Conservation (phyloP, 2,329 filamentous ascomycete species). For the Penicillium fuscoglaucum region DNA sequence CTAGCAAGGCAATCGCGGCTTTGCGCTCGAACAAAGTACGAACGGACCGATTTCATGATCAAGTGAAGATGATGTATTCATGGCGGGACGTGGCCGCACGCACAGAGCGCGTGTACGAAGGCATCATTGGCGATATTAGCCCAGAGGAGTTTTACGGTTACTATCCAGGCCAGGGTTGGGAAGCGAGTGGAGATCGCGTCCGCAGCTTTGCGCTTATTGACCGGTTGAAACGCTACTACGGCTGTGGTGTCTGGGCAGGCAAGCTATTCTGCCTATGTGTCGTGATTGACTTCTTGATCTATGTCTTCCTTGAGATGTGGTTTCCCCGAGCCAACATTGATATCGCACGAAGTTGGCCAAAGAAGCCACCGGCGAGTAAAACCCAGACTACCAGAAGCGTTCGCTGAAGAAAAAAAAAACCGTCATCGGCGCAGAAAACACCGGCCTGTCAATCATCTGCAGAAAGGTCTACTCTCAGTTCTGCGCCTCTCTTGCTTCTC, state of each 20-base stretch:
- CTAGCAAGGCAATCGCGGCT: conserved; percentile 82
- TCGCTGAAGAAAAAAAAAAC: not conserved
- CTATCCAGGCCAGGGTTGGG: conserved; percentile 67
- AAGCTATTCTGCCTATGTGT: conserved; percentile 96
- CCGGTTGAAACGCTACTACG: conserved; percentile 92
- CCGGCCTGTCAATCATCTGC: conserved; percentile 10
- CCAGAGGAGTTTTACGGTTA: conserved; percentile 88
- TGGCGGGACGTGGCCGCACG: conserved; percentile 94
- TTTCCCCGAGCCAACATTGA: conserved; percentile 85
- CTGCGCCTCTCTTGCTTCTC: not conserved
- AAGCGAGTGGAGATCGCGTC: conserved; percentile 68
- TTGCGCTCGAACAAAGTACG: conserved; percentile 83
- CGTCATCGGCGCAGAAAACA: not conserved
- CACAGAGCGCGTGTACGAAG: conserved; percentile 92
- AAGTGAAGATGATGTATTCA: conserved; percentile 98
- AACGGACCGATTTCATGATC: conserved; percentile 92
- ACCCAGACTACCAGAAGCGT: not conserved
- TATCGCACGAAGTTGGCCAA: conserved; percentile 86
- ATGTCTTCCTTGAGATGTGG: conserved; percentile 81
- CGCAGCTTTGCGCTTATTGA: conserved; percentile 93
- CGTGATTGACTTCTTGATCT: conserved; percentile 89
- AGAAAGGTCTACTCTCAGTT: not conserved
- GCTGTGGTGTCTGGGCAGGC: conserved; percentile 96
- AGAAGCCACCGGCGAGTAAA: conserved; percentile 54
- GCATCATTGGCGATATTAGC: conserved; percentile 81